A percentile compares a stretch with the other conserved stretches of the same genome.
These are phyloP conservation scores for Phytophthora citrophthora DNA, from an alignment of 352 stramenopile genomes.

Conservation along the genomic window DNA sequence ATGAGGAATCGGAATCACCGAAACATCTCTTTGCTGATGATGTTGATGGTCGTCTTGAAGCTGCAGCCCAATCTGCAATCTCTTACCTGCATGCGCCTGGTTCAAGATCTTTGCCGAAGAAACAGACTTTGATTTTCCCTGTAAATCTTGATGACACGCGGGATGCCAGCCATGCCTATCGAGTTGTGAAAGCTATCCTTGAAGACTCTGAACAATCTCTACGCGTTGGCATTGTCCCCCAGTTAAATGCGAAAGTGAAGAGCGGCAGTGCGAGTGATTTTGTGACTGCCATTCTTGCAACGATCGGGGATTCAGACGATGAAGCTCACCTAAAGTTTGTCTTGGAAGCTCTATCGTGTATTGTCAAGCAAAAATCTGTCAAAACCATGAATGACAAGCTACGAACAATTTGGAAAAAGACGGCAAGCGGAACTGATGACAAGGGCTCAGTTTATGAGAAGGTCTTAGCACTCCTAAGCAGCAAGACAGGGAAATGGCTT, in stretches of 20 bases:
- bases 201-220: slow-evolving; percentile 71
- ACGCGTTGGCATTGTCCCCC: slow-evolving; percentile 67
- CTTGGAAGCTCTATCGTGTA: slow-evolving; percentile 59
- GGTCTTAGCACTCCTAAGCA: slow-evolving; percentile 25
- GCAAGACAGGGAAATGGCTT: slow-evolving; percentile 35
- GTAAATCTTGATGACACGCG: slow-evolving; percentile 56
- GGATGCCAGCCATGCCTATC: slow-evolving; percentile 63
- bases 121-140: slow-evolving; percentile 73
- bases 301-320: slow-evolving; percentile 60
- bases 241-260: slow-evolving; percentile 26
- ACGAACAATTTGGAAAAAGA: slow-evolving; percentile 43
- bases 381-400: slow-evolving; percentile 61
- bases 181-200: slow-evolving; percentile 64
- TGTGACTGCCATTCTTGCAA: slow-evolving; percentile 51
- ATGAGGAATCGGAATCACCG: slow-evolving; percentile 20
- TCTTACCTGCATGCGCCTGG: slow-evolving; percentile 63
- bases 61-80: slow-evolving; percentile 49
- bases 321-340: slow-evolving; percentile 61
- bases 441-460: slow-evolving; percentile 31
- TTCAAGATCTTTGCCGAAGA: slow-evolving; percentile 63
- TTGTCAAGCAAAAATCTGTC: slow-evolving; percentile 59
- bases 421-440: slow-evolving; percentile 21
- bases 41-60: slow-evolving; percentile 63
- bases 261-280: slow-evolving; percentile 45
- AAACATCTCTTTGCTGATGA: slow-evolving; percentile 69